Evolutionary conservation across 441 rosid genomes (phyloP).

Genomic region (Macaranga tanarius): DNA sequence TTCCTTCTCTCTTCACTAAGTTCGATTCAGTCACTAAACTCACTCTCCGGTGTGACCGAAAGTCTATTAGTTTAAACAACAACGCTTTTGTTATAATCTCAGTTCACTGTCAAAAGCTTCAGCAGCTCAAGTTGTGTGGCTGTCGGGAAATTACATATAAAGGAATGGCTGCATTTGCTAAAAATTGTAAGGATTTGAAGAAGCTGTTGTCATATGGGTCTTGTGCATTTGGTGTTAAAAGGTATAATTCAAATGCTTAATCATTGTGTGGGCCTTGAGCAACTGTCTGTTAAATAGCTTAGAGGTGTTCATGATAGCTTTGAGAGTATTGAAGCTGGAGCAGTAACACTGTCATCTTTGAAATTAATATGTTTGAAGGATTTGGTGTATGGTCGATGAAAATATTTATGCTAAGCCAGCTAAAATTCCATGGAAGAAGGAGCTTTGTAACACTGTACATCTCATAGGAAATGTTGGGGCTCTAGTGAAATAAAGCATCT

Average conservation of each 20-base stretch:
- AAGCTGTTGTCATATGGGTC: conserved; percentile 76
- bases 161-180: conserved; percentile 62
- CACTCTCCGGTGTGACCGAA: conserved; percentile 75
- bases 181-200: conserved; percentile 62
- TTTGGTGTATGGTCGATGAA: conserved; percentile 59
- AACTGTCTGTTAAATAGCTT: conserved; percentile 71
- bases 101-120: conserved; percentile 55
- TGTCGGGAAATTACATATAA: conserved; percentile 74
- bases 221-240: conserved; percentile 67
- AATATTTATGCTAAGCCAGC: conserved; percentile 45
- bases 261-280: conserved; percentile 62
- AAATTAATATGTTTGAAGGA: conserved; percentile 66
- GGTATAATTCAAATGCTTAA: conserved; percentile 75
- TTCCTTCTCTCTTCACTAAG: conserved; percentile 59
- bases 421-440: conserved; percentile 64
- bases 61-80: conserved; percentile 58
- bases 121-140: conserved; percentile 75
- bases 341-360: conserved; percentile 41
- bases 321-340: conserved; percentile 51
- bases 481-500: conserved; percentile 52
- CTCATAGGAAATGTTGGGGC: conserved; percentile 56
- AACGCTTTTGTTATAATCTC: conserved; percentile 59
- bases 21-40: conserved; percentile 81
- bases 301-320: conserved; percentile 53
- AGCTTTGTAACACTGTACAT: conserved; percentile 50